phyloP scores from a whole-genome alignment of 2,329 filamentous ascomycete species.

The Daldinia sp. region DNA sequence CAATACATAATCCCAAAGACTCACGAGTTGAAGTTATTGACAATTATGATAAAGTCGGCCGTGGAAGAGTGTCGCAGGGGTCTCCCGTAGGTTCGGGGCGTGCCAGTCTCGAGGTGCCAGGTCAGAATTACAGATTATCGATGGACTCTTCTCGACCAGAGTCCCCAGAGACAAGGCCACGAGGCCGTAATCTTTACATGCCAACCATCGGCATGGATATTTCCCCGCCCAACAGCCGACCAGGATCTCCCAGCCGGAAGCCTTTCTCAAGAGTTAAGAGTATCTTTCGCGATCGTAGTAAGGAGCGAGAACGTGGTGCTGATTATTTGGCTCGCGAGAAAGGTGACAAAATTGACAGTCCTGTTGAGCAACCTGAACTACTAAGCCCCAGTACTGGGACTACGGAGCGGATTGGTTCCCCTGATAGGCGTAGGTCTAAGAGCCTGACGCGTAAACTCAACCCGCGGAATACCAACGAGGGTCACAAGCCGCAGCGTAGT shows the following conservation, averaged over 20 bases:
- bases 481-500: slow-evolving; percentile 62
- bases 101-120: slow-evolving; percentile 63
- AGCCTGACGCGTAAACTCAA: slow-evolving; percentile 56
- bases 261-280: slow-evolving; percentile 67
- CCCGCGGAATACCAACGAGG: slow-evolving; percentile 58
- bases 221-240: slow-evolving; percentile 72
- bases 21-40: slow-evolving; percentile 43
- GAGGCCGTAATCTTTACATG: slow-evolving; percentile 63
- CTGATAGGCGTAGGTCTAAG: slow-evolving; percentile 51
- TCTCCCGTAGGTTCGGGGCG: slow-evolving; percentile 54
- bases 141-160: slow-evolving; percentile 61
- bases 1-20: slow-evolving; percentile 32
- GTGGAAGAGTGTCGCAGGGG: slow-evolving; percentile 39
- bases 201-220: slow-evolving; percentile 72
- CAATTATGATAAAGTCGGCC: slow-evolving; percentile 35
- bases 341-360: slow-evolving; percentile 52
- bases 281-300: slow-evolving; percentile 67
- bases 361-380: slow-evolving; percentile 47
- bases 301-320: slow-evolving; percentile 46
- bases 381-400: slow-evolving; percentile 47
- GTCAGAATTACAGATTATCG: slow-evolving; percentile 55
- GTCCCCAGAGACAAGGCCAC: slow-evolving; percentile 64
- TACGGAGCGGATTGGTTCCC: slow-evolving; percentile 47
- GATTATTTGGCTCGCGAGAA: slow-evolving; percentile 52
- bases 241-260: slow-evolving; percentile 72